Conservation (phyloP, 345 rosid genomes). For the Heritiera fomes region DNA sequence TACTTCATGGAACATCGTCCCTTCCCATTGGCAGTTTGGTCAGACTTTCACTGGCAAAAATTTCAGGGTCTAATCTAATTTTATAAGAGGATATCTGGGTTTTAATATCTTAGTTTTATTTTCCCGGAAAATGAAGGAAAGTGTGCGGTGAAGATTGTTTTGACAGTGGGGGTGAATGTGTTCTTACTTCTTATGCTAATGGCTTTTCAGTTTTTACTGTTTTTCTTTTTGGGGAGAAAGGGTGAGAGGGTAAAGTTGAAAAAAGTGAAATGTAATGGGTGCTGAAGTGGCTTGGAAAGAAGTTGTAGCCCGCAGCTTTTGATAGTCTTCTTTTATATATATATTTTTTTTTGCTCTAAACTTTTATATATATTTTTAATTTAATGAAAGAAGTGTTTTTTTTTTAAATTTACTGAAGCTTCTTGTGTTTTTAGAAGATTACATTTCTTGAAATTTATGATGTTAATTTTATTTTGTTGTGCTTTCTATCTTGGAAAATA, state of each 20-base stretch:
- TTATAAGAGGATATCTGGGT: background rate
- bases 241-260: background rate
- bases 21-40: constrained; percentile 70
- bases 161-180: background rate
- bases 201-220: background rate
- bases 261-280: constrained; percentile 16
- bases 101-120: background rate
- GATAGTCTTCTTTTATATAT: background rate
- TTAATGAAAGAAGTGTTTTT: background rate
- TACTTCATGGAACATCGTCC: constrained; percentile 75
- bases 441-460: background rate
- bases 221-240: background rate
- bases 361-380: background rate
- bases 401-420: background rate
- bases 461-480: background rate
- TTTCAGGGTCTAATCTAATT: constrained; percentile 43
- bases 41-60: constrained; percentile 79
- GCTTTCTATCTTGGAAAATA: background rate
- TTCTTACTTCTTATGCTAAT: background rate
- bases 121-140: constrained; percentile 17
- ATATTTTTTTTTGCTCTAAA: too few relatives aligned
- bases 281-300: constrained; percentile 46
- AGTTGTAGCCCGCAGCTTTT: constrained; percentile 42
- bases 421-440: background rate
- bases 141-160: constrained; percentile 9